A percentile compares a stretch with the other conserved stretches of the same genome.
phyloP scores from a whole-genome alignment of 1,139 yeast genomes.

The Suhomyces panamericanus region DNA sequence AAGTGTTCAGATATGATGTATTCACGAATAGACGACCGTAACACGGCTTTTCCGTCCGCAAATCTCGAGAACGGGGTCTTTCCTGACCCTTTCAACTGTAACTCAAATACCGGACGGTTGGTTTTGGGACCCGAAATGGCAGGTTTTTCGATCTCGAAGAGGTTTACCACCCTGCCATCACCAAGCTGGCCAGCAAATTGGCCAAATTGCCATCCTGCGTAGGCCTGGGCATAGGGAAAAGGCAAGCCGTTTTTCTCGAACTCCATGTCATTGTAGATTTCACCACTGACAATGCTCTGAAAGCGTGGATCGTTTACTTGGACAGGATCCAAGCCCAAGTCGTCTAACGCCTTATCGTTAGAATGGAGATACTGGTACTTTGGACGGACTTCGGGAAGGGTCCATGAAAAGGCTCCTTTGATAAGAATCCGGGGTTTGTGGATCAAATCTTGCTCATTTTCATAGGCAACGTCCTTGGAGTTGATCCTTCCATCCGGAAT shows the following conservation, averaged over 20 bases:
- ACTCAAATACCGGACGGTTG: conserved; percentile 48
- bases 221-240: conserved; percentile 85
- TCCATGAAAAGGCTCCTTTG: conserved; percentile 70
- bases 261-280: conserved; percentile 30
- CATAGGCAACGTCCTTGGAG: conserved; percentile 48
- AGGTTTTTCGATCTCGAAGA: conserved; percentile 59
- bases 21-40: conserved; percentile 85
- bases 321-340: conserved; percentile 52
- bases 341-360: conserved; percentile 60
- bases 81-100: conserved; percentile 92
- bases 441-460: conserved; percentile 34
- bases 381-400: conserved; percentile 62
- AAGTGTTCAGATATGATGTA: conserved; percentile 82
- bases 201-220: conserved; percentile 97
- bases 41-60: conserved; percentile 95
- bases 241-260: conserved; percentile 44
- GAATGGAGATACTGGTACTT: conserved; percentile 57
- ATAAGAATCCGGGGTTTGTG: conserved; percentile 60
- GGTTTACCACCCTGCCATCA: conserved; percentile 85
- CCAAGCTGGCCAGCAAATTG: conserved; percentile 96
- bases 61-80: conserved; percentile 88
- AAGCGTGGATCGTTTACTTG: conserved; percentile 47
- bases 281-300: conserved; percentile 64
- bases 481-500: conserved; percentile 64
- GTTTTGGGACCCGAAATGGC: conserved; percentile 14